Evolutionary conservation across 1,284 basidiomycete genomes (phyloP).

Genomic region (Volvariella volvacea): DNA sequence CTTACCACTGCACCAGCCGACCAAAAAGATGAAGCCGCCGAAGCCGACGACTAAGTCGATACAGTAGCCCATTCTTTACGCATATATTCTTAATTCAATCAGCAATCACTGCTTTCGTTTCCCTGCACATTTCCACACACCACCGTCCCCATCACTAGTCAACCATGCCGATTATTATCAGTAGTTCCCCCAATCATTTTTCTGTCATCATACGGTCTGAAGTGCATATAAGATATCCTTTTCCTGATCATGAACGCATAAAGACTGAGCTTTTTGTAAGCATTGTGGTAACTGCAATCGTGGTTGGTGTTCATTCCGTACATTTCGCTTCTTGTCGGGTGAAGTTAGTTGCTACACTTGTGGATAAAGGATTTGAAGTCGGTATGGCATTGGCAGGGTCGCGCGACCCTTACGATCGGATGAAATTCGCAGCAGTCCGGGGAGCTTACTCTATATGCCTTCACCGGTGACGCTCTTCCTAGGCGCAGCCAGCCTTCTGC

Average conservation of each 20-base stretch:
- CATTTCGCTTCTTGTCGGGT: too few relatives aligned
- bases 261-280: too few relatives aligned
- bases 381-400: too few relatives aligned
- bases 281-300: too few relatives aligned
- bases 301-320: too few relatives aligned
- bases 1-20: slow-evolving; percentile 32
- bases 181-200: slow-evolving; percentile 8
- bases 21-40: slow-evolving; percentile 55
- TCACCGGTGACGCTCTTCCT: slow-evolving; percentile 14
- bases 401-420: too few relatives aligned
- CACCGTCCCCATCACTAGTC: slow-evolving; percentile 6
- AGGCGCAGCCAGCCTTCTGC: slow-evolving; percentile 21
- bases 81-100: slow-evolving; percentile 20
- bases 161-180: slow-evolving; percentile 11
- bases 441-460: slow-evolving; percentile 10
- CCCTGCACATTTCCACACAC: slow-evolving; percentile 10
- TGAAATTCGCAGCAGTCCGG: too few relatives aligned
- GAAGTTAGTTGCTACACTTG: too few relatives aligned
- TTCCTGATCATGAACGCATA: not conserved
- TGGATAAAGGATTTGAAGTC: too few relatives aligned
- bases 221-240: slow-evolving; percentile 7
- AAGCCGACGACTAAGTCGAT: slow-evolving; percentile 47
- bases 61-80: slow-evolving; percentile 19
- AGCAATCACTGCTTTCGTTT: slow-evolving; percentile 3
- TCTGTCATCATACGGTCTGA: slow-evolving; percentile 8